A percentile compares a stretch with the other conserved stretches of the same genome.
Evolutionary conservation across 495 filamentous ascomycete genomes (phyloP).

Genomic region (Paragyromitra xinjiangensis): DNA sequence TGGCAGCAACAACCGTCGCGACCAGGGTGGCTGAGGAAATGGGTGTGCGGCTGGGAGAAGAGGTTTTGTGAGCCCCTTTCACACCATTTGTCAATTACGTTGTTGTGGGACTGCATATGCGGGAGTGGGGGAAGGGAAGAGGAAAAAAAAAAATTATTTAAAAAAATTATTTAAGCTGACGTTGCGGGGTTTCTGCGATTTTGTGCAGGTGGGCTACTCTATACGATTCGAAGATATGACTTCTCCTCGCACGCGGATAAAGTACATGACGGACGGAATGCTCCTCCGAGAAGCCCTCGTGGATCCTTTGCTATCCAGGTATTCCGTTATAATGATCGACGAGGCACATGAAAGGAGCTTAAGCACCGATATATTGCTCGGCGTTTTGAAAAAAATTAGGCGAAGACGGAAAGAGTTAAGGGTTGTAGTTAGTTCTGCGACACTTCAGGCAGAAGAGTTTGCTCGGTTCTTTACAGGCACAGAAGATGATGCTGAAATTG

Average conservation of each 20-base stretch:
- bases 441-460: constrained; percentile 90
- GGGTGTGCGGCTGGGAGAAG: constrained; percentile 87
- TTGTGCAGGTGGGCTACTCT: constrained; percentile 79
- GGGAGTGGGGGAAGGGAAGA: neutral
- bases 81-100: constrained; percentile 10
- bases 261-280: constrained; percentile 96
- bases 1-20: constrained; percentile 93
- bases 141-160: neutral
- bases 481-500: constrained; percentile 58
- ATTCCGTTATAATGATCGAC: constrained; percentile 98
- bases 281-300: constrained; percentile 92
- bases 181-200: constrained; percentile 45
- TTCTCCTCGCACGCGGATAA: constrained; percentile 86
- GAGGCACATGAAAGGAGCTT: constrained; percentile 97
- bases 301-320: constrained; percentile 89
- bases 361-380: constrained; percentile 91
- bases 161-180: constrained; percentile 30
- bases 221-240: constrained; percentile 97
- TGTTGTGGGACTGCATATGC: constrained; percentile 29
- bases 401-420: constrained; percentile 82
- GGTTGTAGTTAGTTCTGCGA: constrained; percentile 93
- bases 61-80: constrained; percentile 60
- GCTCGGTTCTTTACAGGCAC: constrained; percentile 76
- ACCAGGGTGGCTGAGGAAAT: constrained; percentile 91
- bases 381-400: constrained; percentile 91